Percentiles rank a stretch among this genome's conserved stretches.
These are phyloP conservation scores for Heimioporus punctisporus DNA, from an alignment of 1,284 basidiomycete species.

Conservation along the genomic window DNA sequence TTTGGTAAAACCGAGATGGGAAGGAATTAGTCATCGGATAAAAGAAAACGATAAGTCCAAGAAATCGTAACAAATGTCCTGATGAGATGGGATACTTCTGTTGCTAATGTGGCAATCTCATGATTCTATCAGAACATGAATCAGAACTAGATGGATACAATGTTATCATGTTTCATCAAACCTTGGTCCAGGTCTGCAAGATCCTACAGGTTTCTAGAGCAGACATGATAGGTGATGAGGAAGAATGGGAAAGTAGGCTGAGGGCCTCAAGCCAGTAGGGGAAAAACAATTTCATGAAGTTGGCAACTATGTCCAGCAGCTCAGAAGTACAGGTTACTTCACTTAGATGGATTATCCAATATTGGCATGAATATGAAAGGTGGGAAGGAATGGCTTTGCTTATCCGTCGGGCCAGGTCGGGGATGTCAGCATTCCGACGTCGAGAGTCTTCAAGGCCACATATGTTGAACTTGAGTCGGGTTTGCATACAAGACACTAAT, in stretches of 20 bases:
- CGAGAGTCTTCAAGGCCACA: not conserved
- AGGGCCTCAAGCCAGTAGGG: not conserved
- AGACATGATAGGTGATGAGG: too few species aligned
- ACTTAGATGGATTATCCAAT: conserved; percentile 9
- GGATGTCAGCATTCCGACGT: not conserved
- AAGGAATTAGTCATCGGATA: too few species aligned
- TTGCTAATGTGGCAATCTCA: not conserved
- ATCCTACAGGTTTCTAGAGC: conserved; percentile 3
- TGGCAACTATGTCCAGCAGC: not conserved
- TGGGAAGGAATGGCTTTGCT: conserved; percentile 1
- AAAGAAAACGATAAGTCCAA: too few species aligned
- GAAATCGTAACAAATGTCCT: too few species aligned
- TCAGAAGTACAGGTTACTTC: not conserved
- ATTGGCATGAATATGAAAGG: conserved; percentile 8
- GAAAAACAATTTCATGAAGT: conserved; percentile 7
- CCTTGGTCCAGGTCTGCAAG: not conserved
- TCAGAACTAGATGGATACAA: not conserved
- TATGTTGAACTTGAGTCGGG: conserved; percentile 8
- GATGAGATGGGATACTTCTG: not conserved
- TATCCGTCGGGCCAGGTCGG: not conserved
- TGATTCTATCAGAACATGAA: not conserved
- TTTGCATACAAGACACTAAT: conserved; percentile 4
- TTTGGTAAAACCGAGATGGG: too few species aligned
- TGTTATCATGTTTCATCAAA: not conserved
- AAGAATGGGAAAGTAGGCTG: too few species aligned